Base-by-base conservation (phyloP, 495 filamentous ascomycete species). In the Trypethelium eluteriae region DNA sequence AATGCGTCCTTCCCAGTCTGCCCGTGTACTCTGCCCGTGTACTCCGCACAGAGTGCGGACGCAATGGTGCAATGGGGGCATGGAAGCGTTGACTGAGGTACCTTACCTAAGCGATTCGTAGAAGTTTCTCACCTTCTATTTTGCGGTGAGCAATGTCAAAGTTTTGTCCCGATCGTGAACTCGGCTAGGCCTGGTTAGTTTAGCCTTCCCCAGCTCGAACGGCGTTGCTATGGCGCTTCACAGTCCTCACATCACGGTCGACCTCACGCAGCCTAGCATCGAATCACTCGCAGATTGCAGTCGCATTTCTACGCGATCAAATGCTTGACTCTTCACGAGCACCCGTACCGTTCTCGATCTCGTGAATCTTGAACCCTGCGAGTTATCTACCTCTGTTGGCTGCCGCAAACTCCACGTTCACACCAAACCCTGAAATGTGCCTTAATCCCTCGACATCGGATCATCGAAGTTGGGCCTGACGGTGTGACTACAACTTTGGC, bases 171-270 rank as follows among this genome's bases (percentile, higher is more conserved):
- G 3, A 35, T 35, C 2, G 32, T 18, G 53, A 35, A 18, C 5
- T 59, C 53, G 11, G 32, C 53, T 7, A 59, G 32, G 5, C 36
- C 53, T 5, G 9, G 18, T 9, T 36, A 7, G 10, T 5, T 59
- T 35, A 36, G 53, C 18, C 32, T 59, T 34, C 18, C 18, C 7
- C 18, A 4, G 53, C 25, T 7, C 10, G 18, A 36, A 59, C 53
- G 10, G 53, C 53, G 53, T 59, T 59, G 53, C 53, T 18, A 59
- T 59, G 53, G 53, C 53, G 53, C 5, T 53, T n/a, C 18, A 34
- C 53, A 59, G 53, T 35, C 53, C 11, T 25, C 25, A 25, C 25
- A 25, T 25, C 25, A 25, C 25, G 25, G 25, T 25, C 25, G 25
- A 25, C 25, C 25, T 25, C 25, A 25, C 25, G 25, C 25, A 25